phyloP scores from a whole-genome alignment of 2,329 filamentous ascomycete genomes.

The Cercospora brassicicola region DNA sequence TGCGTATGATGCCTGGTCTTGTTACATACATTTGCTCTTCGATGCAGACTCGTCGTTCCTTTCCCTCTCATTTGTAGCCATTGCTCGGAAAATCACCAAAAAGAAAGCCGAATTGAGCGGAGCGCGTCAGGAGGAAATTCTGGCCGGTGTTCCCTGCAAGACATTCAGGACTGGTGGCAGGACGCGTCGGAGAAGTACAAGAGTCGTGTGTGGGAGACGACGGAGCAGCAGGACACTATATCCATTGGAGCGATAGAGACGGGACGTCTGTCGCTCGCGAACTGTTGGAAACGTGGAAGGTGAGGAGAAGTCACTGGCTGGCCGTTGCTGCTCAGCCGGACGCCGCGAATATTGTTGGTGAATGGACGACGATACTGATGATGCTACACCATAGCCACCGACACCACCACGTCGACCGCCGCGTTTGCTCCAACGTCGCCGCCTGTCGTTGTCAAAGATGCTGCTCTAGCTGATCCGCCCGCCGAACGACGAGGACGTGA shows the following conservation, averaged over 20 bases:
- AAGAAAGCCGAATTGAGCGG: neutral
- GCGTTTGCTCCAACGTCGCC: slow-evolving; percentile 24
- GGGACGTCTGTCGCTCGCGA: slow-evolving; percentile 17
- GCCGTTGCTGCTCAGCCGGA: neutral
- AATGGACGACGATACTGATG: slow-evolving; percentile 13
- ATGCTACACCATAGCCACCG: slow-evolving; percentile 11
- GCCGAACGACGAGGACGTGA: slow-evolving; percentile 11
- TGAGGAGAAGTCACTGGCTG: slow-evolving; percentile 5
- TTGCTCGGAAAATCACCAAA: slow-evolving; percentile 6
- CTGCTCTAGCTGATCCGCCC: slow-evolving; percentile 14
- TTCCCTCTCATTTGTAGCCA: slow-evolving; percentile 19
- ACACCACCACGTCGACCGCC: slow-evolving; percentile 19
- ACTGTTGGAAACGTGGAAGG: slow-evolving; percentile 21
- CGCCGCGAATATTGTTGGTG: neutral
- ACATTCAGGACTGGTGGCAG: neutral
- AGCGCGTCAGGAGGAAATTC: slow-evolving; percentile 18
- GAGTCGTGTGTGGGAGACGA: neutral
- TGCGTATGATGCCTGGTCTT: slow-evolving; percentile 10
- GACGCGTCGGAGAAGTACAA: slow-evolving; percentile 14
- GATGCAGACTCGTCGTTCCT: slow-evolving; percentile 17
- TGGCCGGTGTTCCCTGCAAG: slow-evolving; percentile 4
- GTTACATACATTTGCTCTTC: slow-evolving; percentile 7
- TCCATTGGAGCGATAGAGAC: slow-evolving; percentile 15
- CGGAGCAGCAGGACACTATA: neutral
- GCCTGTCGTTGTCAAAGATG: slow-evolving; percentile 25